These are phyloP conservation scores for Trichoderma erinaceum DNA, from an alignment of 495 filamentous ascomycete genomes.

Conservation along the genomic window DNA sequence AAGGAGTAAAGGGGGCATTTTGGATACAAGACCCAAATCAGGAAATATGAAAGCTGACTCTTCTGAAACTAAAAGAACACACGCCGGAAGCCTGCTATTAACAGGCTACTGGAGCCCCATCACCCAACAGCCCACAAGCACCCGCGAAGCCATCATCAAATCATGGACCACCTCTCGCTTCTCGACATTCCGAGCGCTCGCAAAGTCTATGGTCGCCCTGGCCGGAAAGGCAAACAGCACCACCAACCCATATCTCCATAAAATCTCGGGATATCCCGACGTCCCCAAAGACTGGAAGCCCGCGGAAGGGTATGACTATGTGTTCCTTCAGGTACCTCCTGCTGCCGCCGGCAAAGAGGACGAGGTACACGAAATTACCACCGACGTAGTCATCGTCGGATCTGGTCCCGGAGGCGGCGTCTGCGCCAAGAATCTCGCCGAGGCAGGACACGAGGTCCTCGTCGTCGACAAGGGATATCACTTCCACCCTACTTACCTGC, in stretches of 20 bases:
- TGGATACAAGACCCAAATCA: neutral
- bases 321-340: constrained; percentile 46
- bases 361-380: constrained; percentile 52
- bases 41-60: constrained; percentile 14
- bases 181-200: constrained; percentile 48
- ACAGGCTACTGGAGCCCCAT: constrained; percentile 60
- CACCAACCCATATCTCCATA: constrained; percentile 50
- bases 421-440: constrained; percentile 70
- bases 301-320: constrained; percentile 40
- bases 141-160: constrained; percentile 55
- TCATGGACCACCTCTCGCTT: constrained; percentile 55
- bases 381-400: constrained; percentile 79
- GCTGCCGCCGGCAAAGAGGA: neutral
- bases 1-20: neutral
- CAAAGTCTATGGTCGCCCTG: constrained; percentile 50
- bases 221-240: constrained; percentile 54
- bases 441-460: constrained; percentile 65
- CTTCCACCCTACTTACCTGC: constrained; percentile 64
- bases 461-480: constrained; percentile 80
- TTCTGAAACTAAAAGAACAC: constrained; percentile 44
- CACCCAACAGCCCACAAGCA: constrained; percentile 53
- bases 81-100: constrained; percentile 58
- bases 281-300: constrained; percentile 56
- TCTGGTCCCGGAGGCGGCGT: constrained; percentile 86
- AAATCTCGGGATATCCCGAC: constrained; percentile 57